Evolutionary conservation across 495 filamentous ascomycete species (phyloP).

Genomic region (Neurospora sublineolata): DNA sequence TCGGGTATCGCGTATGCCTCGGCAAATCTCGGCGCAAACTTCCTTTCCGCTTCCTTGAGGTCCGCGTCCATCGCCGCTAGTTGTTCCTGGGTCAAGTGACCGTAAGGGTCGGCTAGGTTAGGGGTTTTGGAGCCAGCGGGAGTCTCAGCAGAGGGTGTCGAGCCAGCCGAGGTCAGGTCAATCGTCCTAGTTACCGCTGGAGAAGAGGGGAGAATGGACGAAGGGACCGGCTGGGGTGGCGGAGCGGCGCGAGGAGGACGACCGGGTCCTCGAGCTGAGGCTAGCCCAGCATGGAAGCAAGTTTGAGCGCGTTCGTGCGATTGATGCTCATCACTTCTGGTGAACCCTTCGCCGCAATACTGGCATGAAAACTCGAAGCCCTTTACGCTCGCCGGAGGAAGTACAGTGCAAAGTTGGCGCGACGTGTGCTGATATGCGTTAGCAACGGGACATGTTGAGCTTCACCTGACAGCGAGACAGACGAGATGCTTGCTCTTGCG

Average conservation of each 20-base stretch:
- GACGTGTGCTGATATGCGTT: constrained; percentile 23
- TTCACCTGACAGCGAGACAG: constrained; percentile 44
- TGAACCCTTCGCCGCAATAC: constrained; percentile 31
- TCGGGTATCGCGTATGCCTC: constrained; percentile 27
- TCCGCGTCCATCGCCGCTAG: constrained; percentile 23
- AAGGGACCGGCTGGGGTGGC: constrained; percentile 3
- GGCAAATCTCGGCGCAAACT: constrained; percentile 26
- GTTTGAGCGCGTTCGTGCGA: not conserved
- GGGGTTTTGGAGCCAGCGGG: constrained; percentile 4
- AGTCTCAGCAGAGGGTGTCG: not conserved
- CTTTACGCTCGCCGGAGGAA: constrained; percentile 12
- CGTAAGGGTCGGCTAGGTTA: constrained; percentile 26
- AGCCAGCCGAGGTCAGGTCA: not conserved
- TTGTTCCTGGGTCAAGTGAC: constrained; percentile 21
- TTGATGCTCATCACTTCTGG: constrained; percentile 19
- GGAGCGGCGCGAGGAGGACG: constrained; percentile 3
- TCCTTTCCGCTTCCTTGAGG: constrained; percentile 24
- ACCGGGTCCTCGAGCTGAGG: constrained; percentile 7
- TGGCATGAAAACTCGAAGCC: constrained; percentile 25
- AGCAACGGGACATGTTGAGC: not conserved
- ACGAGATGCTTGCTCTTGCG: constrained; percentile 55
- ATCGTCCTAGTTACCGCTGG: not conserved
- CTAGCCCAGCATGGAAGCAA: not conserved
- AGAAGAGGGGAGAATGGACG: not conserved
- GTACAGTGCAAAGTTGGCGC: constrained; percentile 26